Evolutionary conservation across 352 stramenopile genomes (phyloP), one percentile per base, ranked within the genome.

Genomic region (Pythium oligandrum): DNA sequence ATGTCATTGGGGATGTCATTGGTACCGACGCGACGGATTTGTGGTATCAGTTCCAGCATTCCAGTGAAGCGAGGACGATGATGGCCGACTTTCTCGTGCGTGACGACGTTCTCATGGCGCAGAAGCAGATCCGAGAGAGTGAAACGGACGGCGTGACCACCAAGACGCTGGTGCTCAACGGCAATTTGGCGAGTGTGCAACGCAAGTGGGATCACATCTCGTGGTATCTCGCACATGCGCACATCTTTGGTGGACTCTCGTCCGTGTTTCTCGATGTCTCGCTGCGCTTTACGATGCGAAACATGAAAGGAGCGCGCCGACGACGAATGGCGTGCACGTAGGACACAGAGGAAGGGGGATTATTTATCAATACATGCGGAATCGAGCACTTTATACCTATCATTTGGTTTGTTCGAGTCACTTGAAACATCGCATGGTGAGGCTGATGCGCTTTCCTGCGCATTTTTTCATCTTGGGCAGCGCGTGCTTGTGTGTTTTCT

Each of bases 401-500:
- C 17, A 26, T 26, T 26, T 26, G 17, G 17, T 26, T 26, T 26
- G 17, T 26, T 26, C 17, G 17, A n/a, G 8, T 55, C 65, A 71
- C 43, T 66, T 55, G 55, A 82, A 83, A 52, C 66, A 85, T 8
- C 74, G 71, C 42, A 85, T 54, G 1, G 74, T 85, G 50, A 85
- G 38, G 49, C 69, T 81, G 37, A 86, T 71, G 5, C 72, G 69
- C 11, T 59, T 59, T 8, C 72, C 63, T 6, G 34, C 44, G 50
- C 75, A 86, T 44, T 46, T 38, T 38, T 74, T 69, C 75, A 80
- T 83, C 56, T 87, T 95, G 6, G 84, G 84, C 33, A 92, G 64
- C 57, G 81, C 79, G 39, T 95, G 84, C 40, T 89, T 90, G 71
- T 88, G 78, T 10, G 79, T 88, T 49, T 64, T 54, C 57, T 95